These are phyloP conservation scores for Calonectria crousiana DNA, from an alignment of 2,329 filamentous ascomycete species.

Conservation along the genomic window DNA sequence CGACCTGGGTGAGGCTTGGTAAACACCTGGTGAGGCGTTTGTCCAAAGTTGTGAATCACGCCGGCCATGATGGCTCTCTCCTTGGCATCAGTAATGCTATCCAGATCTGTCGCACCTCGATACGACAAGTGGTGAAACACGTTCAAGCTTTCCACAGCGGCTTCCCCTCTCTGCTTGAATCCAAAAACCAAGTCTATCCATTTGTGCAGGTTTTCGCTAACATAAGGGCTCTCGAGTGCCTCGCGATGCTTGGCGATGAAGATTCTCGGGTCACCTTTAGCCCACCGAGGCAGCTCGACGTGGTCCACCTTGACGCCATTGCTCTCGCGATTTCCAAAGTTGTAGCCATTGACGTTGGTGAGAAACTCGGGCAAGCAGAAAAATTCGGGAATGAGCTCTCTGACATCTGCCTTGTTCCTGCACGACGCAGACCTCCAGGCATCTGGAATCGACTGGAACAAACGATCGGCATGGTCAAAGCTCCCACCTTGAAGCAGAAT, in stretches of 20 bases:
- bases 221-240: conserved; percentile 91
- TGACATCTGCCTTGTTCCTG: conserved; percentile 92
- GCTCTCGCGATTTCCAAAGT: conserved; percentile 90
- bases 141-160: conserved; percentile 90
- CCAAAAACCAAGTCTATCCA: conserved; percentile 99
- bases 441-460: conserved; percentile 93
- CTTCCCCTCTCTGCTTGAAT: conserved; percentile 91
- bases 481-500: conserved; percentile 93
- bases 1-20: conserved; percentile 81
- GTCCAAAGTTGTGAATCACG: conserved; percentile 98
- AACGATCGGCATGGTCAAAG: conserved; percentile 94
- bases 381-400: conserved; percentile 96
- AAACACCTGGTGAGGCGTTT: conserved; percentile 97
- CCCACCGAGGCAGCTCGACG: conserved; percentile 94
- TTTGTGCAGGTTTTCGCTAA: conserved; percentile 87
- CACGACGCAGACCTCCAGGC: conserved; percentile 92
- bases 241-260: conserved; percentile 98
- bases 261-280: conserved; percentile 93
- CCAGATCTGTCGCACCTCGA: conserved; percentile 91
- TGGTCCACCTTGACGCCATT: conserved; percentile 84
- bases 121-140: conserved; percentile 98
- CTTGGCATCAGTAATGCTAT: conserved; percentile 88
- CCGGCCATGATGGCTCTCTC: conserved; percentile 91
- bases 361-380: conserved; percentile 97
- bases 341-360: conserved; percentile 92